These are phyloP conservation scores for Penicillium nucicola DNA, from an alignment of 495 filamentous ascomycete species.

Conservation along the genomic window DNA sequence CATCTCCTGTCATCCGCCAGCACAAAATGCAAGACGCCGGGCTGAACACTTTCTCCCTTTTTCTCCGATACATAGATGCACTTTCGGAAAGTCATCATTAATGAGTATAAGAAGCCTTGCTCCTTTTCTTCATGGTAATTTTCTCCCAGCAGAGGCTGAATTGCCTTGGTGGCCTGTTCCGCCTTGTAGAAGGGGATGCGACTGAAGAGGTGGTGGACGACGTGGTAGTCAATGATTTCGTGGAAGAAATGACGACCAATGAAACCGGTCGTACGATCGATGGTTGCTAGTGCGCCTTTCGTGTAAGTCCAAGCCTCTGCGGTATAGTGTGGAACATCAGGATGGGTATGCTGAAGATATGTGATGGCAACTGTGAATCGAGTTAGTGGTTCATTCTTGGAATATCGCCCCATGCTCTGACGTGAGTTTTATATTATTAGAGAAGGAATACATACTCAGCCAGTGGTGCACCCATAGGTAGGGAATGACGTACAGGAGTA, in stretches of 20 bases:
- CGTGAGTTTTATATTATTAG: background rate
- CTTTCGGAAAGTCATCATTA: conserved; percentile 21
- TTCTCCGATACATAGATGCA: conserved; percentile 23
- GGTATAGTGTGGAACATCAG: conserved; percentile 74
- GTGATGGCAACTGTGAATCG: conserved; percentile 64
- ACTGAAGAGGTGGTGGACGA: conserved; percentile 81
- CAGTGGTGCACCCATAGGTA: conserved; percentile 63
- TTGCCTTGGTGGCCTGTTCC: conserved; percentile 78
- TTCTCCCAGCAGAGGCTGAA: conserved; percentile 75
- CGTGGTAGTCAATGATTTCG: conserved; percentile 87
- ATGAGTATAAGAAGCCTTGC: conserved; percentile 20
- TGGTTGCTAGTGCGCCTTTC: conserved; percentile 78
- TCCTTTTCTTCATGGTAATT: conserved; percentile 69
- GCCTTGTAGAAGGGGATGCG: conserved; percentile 87
- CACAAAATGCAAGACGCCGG: conserved; percentile 21
- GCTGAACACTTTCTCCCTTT: background rate
- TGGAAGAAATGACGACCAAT: conserved; percentile 81
- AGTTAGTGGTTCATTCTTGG: background rate
- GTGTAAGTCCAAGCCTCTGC: conserved; percentile 75
- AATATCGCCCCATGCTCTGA: background rate
- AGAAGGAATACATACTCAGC: conserved; percentile 37
- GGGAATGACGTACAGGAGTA: conserved; percentile 50
- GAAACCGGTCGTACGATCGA: conserved; percentile 86
- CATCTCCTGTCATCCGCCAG: conserved; percentile 5
- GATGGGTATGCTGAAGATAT: conserved; percentile 86